These are phyloP conservation scores for Lasiosphaeris hirsuta DNA, from an alignment of 495 filamentous ascomycete genomes.

Conservation along the genomic window DNA sequence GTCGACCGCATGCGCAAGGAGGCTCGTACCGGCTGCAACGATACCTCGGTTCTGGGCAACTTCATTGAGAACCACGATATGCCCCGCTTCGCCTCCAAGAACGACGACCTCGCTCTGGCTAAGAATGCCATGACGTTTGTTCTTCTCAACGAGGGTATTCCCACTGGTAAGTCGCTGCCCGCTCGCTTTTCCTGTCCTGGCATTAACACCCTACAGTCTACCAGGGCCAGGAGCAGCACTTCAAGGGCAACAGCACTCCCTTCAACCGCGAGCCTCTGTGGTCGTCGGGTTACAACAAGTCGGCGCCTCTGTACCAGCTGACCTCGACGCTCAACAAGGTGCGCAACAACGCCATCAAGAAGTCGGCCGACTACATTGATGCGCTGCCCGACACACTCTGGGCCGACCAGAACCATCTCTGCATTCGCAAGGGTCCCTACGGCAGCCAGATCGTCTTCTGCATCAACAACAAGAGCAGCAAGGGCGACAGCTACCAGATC, in stretches of 20 bases:
- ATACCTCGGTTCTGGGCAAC: conserved; percentile 44
- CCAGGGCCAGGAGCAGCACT: conserved; percentile 71
- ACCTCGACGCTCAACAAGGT: conserved; percentile 58
- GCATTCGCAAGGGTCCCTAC: conserved; percentile 63
- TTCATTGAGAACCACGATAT: conserved; percentile 83
- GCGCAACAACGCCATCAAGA: conserved; percentile 54
- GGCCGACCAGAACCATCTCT: conserved; percentile 54
- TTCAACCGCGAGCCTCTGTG: conserved; percentile 73
- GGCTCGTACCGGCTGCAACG: conserved; percentile 26
- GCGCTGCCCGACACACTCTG: conserved; percentile 54
- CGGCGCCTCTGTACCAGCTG: conserved; percentile 55
- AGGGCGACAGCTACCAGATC: conserved; percentile 23
- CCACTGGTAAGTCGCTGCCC: conserved; percentile 27
- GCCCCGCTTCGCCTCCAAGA: conserved; percentile 59
- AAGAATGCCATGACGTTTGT: conserved; percentile 71
- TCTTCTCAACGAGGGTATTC: conserved; percentile 59
- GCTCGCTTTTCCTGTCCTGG: neutral
- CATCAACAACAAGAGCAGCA: conserved; percentile 33
- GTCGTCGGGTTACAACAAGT: conserved; percentile 59
- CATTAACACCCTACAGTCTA: conserved; percentile 21
- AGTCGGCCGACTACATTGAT: conserved; percentile 46
- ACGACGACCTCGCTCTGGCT: conserved; percentile 54
- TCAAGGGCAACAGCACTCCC: conserved; percentile 56
- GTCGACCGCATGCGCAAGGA: conserved; percentile 17
- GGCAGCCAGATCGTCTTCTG: conserved; percentile 42